These are phyloP conservation scores for Turnera subulata DNA, from an alignment of 345 rosid species.

Conservation along the genomic window DNA sequence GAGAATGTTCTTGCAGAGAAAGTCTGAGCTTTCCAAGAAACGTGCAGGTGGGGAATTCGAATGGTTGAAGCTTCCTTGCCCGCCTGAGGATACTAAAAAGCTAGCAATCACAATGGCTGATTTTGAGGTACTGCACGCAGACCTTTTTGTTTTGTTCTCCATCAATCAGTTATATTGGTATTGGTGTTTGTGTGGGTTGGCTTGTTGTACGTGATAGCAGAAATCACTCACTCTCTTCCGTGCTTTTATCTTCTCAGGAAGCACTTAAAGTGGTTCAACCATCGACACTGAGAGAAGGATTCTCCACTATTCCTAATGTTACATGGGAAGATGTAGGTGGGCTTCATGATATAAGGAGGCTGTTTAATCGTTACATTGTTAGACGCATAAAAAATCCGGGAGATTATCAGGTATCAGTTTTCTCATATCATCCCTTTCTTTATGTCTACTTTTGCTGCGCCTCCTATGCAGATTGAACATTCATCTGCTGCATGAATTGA, in stretches of 20 bases:
- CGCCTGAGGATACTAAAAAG: slow-evolving; percentile 69
- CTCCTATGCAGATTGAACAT: no score
- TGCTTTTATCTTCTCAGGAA: slow-evolving; percentile 37
- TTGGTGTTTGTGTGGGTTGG: slow-evolving; percentile 1
- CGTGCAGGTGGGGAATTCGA: no score
- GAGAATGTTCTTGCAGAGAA: slow-evolving; percentile 54
- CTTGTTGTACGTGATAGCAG: slow-evolving; percentile 3
- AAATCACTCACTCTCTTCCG: not conserved
- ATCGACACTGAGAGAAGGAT: slow-evolving; percentile 86
- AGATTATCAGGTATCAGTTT: slow-evolving; percentile 51
- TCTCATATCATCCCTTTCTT: not conserved
- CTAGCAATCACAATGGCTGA: slow-evolving; percentile 73
- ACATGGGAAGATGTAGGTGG: slow-evolving; percentile 98
- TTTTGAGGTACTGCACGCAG: slow-evolving; percentile 63
- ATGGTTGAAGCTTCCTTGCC: slow-evolving; percentile 78
- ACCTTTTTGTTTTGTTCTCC: not conserved
- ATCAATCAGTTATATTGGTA: no score
- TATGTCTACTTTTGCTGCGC: not conserved
- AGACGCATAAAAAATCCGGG: slow-evolving; percentile 69
- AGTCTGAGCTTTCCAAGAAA: slow-evolving; percentile 39
- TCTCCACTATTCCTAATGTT: slow-evolving; percentile 73
- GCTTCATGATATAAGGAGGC: slow-evolving; percentile 56
- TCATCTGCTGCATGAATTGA: not conserved
- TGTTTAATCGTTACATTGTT: slow-evolving; percentile 66
- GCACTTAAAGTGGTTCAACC: slow-evolving; percentile 75